Percentiles rank a stretch among this genome's conserved stretches.
Evolutionary conservation across 2,329 filamentous ascomycete genomes (phyloP).

Genomic region (Colletotrichum caudatum): DNA sequence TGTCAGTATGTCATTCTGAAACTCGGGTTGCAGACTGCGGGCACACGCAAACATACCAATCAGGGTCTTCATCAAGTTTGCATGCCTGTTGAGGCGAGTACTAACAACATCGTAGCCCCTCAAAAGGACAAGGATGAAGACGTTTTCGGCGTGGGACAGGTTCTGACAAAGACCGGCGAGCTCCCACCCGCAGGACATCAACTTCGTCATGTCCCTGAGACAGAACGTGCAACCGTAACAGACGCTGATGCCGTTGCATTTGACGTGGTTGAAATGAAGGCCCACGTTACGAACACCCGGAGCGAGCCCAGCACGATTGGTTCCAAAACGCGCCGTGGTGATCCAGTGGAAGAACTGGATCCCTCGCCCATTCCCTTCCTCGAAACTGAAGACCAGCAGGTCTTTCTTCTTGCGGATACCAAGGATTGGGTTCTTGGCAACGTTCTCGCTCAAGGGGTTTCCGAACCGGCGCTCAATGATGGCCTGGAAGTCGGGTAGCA

Average conservation of each 20-base stretch:
- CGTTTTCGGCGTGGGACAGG: background rate
- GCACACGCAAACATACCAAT: background rate
- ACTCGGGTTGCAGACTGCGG: too few relatives aligned
- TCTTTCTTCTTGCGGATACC: background rate
- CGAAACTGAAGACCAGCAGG: background rate
- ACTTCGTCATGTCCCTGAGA: rapidly evolving
- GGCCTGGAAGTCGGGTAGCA: background rate
- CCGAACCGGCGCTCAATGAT: background rate
- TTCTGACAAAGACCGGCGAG: background rate
- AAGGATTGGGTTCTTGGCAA: background rate
- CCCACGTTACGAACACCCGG: background rate
- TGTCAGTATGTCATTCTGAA: background rate
- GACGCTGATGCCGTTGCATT: too few relatives aligned
- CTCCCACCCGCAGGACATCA: background rate
- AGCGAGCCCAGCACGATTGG: background rate
- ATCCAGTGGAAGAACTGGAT: background rate
- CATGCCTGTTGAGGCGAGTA: background rate
- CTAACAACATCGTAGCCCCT: background rate
- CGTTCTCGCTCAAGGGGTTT: background rate
- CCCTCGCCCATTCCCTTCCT: rapidly evolving
- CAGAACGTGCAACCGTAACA: background rate
- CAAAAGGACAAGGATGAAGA: conserved; percentile 5
- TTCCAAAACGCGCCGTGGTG: rapidly evolving
- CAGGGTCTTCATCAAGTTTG: background rate
- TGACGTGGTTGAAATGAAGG: background rate